Evolutionary conservation across 2,329 filamentous ascomycete genomes (phyloP).

Genomic region (Daldinia eschscholtzii): DNA sequence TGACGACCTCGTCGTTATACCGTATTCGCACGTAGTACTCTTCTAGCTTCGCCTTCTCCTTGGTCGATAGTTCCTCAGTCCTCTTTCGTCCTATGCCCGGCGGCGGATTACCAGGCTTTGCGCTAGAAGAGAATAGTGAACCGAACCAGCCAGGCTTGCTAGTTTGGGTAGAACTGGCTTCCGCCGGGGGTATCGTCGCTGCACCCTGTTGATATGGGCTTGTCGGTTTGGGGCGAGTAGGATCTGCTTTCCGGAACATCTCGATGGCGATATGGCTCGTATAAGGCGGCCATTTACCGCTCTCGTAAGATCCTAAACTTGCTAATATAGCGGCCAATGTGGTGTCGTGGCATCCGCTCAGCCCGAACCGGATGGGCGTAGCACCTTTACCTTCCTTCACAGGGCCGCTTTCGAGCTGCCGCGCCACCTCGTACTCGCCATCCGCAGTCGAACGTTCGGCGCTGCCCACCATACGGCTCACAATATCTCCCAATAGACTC

Average conservation of each 20-base stretch:
- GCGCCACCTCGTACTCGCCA: constrained; percentile 63
- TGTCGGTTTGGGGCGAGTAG: constrained; percentile 27
- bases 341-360: constrained; percentile 93
- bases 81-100: constrained; percentile 71
- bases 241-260: constrained; percentile 74
- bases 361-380: constrained; percentile 74
- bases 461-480: constrained; percentile 78
- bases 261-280: constrained; percentile 94
- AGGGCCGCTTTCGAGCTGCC: constrained; percentile 44
- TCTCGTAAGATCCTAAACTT: constrained; percentile 82
- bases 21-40: constrained; percentile 89
- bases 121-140: constrained; percentile 50
- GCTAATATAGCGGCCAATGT: constrained; percentile 84
- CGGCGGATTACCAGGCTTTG: constrained; percentile 52
- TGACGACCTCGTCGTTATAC: constrained; percentile 89
- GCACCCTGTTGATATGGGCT: constrained; percentile 12
- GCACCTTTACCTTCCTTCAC: constrained; percentile 54
- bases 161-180: constrained; percentile 17
- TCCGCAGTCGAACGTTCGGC: constrained; percentile 70
- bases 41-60: constrained; percentile 71
- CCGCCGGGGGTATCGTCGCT: constrained; percentile 33
- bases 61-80: constrained; percentile 65
- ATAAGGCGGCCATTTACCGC: constrained; percentile 87
- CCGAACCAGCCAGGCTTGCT: constrained; percentile 51
- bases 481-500: constrained; percentile 83